Base-by-base conservation (phyloP, 306 rosid genomes). In the Gynostemma pentaphyllum region DNA sequence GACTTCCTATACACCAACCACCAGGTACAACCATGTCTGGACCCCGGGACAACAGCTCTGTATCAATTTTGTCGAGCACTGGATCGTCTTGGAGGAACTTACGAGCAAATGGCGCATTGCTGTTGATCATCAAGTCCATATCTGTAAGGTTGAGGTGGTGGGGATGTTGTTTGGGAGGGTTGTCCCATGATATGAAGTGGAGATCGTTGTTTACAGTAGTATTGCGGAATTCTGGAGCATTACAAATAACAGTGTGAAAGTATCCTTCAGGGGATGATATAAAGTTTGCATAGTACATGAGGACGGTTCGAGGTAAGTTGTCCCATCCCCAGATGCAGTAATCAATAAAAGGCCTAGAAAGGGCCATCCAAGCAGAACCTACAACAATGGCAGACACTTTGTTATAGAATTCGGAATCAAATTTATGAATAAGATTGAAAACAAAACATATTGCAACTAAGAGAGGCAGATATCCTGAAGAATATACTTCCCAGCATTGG, bases 361-460 rank as follows among this genome's bases (percentile, higher is more conserved):
- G 92, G 68, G 78, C 97, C 89, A 84, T 89, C 97, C 97, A 89
- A 41, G 97, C 97, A 29, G 97, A 89, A 66, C 97, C 97, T 86
- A 70, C 36, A 49, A 73, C 41, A 62, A 50, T 66, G 47, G 70
- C 68, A 69, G 32, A 54, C 41, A 16, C 64, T 69, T 75, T 48
- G 55, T 45, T 45, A 45, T 12, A 45, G 15, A 1, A 9, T 9
- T 11, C 10, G 15, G 46, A 41, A n/a, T n/a, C n/a, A n/a, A n/a
- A n/a, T n/a, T n/a, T n/a, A n/a, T n/a, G n/a, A 39, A 39, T 39
- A 39, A 39, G 9, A 39, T 39, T 39, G 5, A 39, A 39, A 39
- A 39, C 42, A 4, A 39, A 4, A 4, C 42, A 39, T 4, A 39
- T 4, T 39, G 9, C 9, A 9, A 39, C 7, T 39, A 39, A n/a